Evolutionary conservation across 441 rosid species (phyloP), one percentile per base, ranked within the genome.

Genomic region (Eutrema salsugineum): DNA sequence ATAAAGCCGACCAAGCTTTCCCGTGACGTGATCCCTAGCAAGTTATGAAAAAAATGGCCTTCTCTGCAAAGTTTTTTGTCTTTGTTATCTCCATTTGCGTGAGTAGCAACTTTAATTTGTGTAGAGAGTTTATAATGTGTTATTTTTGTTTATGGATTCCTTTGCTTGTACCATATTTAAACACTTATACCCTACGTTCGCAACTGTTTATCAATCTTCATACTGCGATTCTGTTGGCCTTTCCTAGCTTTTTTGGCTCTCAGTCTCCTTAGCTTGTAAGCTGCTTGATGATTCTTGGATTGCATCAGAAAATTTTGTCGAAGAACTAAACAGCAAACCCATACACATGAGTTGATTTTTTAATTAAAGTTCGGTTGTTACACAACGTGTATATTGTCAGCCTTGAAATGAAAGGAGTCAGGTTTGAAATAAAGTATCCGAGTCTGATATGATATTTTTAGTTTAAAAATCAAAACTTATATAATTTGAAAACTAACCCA

Each of bases 41-140:
- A 87, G 86, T 79, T 95, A 81, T 95, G 92, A n/a, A 93, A 78
- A 68, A 53, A 15, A 48, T 70, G 10, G 32, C 17, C 32, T 50
- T 68, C 17, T 68, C 50, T 53, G 33, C 36, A 53, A 33, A 50
- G 42, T 50, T 15, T 44, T n/a, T n/a, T n/a, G n/a, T n/a, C n/a
- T n/a, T n/a, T n/a, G n/a, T n/a, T n/a, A n/a, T n/a, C n/a, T n/a
- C n/a, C n/a, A n/a, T n/a, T n/a, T 24, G 11, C 19, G 48, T 7
- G 49, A 59, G 30, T 70, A 19, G 51, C 19, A 70, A 39, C 42
- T 39, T 27, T 27, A 47, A 39, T 38, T 5, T 65, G 28, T 73
- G 51, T 59, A 57, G 49, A 66, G 33, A 38, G 46, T 66, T 58
- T 58, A 49, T 61, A 30, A 1, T 20, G 11, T 15, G 46, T 51